These are phyloP conservation scores for Aspergillus unguis DNA, from an alignment of 2,329 filamentous ascomycete species.

Conservation along the genomic window DNA sequence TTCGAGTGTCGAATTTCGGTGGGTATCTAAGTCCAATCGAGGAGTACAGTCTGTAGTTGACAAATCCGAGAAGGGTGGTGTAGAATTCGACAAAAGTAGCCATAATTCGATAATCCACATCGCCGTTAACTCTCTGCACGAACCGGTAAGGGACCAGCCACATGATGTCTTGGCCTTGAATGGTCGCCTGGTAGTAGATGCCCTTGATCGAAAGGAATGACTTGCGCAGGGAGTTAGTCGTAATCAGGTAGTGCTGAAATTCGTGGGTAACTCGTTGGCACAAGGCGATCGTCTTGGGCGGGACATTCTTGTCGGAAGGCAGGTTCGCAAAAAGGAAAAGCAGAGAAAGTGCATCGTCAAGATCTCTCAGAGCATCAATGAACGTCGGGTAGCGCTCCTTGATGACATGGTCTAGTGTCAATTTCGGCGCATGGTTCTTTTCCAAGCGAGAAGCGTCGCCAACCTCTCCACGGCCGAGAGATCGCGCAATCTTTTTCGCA, in stretches of 20 bases:
- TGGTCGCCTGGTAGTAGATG: slow-evolving; percentile 97
- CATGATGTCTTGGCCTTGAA: slow-evolving; percentile 92
- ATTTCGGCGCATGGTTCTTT: slow-evolving; percentile 82
- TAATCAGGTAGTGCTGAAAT: slow-evolving; percentile 97
- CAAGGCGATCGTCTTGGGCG: slow-evolving; percentile 89
- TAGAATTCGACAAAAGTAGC: slow-evolving; percentile 99
- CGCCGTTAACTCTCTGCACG: slow-evolving; percentile 87
- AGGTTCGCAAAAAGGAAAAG: slow-evolving; percentile 97
- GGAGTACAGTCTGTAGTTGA: slow-evolving; percentile 94
- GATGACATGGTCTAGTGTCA: slow-evolving; percentile 94
- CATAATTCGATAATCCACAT: slow-evolving; percentile 99
- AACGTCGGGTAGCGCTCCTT: slow-evolving; percentile 98
- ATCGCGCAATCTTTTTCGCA: slow-evolving; percentile 94
- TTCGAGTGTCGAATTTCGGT: slow-evolving; percentile 82
- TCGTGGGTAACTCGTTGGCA: slow-evolving; percentile 92
- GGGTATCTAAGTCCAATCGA: slow-evolving; percentile 89
- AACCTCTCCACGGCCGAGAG: slow-evolving; percentile 86
- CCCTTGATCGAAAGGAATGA: slow-evolving; percentile 98
- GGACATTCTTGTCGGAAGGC: slow-evolving; percentile 82
- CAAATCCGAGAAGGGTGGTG: slow-evolving; percentile 89
- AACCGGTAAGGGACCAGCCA: slow-evolving; percentile 99
- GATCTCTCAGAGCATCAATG: slow-evolving; percentile 84
- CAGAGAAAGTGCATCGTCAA: slow-evolving; percentile 96
- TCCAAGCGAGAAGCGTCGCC: slow-evolving; percentile 84
- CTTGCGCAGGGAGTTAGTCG: slow-evolving; percentile 85